A percentile compares a stretch with the other conserved stretches of the same genome.
Conservation (phyloP, 441 rosid genomes). For the Euphorbia corollata region DNA sequence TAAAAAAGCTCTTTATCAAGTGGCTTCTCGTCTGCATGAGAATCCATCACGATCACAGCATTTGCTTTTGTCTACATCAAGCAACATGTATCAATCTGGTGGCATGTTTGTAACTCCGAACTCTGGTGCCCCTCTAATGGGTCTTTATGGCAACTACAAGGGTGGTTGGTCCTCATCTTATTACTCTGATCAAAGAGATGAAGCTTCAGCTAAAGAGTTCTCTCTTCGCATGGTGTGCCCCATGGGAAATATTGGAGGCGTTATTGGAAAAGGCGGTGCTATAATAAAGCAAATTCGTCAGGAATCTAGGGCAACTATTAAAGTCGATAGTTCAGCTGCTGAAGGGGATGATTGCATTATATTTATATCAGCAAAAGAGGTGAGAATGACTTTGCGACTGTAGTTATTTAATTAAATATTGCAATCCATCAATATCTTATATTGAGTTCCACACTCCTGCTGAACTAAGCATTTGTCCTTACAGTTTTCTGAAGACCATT, state of each 20-base stretch:
- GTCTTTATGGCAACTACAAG: slow-evolving; percentile 72
- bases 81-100: slow-evolving; percentile 44
- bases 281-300: slow-evolving; percentile 80
- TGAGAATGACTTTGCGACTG: slow-evolving; percentile 18
- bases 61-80: slow-evolving; percentile 49
- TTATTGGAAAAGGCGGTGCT: slow-evolving; percentile 85
- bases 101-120: slow-evolving; percentile 44
- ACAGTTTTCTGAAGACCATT: slow-evolving; percentile 76
- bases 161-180: slow-evolving; percentile 75
- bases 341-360: slow-evolving; percentile 86
- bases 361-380: slow-evolving; percentile 81
- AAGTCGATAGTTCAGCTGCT: slow-evolving; percentile 78
- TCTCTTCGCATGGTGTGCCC: slow-evolving; percentile 78
- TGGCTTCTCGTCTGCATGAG: slow-evolving; percentile 80
- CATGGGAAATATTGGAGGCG: slow-evolving; percentile 69
- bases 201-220: slow-evolving; percentile 60
- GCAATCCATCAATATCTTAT: neutral
- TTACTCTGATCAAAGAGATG: slow-evolving; percentile 72
- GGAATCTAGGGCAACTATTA: slow-evolving; percentile 73
- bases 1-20: slow-evolving; percentile 74
- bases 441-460: slow-evolving; percentile 9
- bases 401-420: neutral
- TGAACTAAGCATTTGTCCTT: slow-evolving; percentile 12
- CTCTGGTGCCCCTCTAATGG: slow-evolving; percentile 51
- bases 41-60: slow-evolving; percentile 90